A percentile compares a stretch with the other conserved stretches of the same genome.
phyloP scores from a whole-genome alignment of 2,329 filamentous ascomycete species.

The Dryadomyces sulphureus region DNA sequence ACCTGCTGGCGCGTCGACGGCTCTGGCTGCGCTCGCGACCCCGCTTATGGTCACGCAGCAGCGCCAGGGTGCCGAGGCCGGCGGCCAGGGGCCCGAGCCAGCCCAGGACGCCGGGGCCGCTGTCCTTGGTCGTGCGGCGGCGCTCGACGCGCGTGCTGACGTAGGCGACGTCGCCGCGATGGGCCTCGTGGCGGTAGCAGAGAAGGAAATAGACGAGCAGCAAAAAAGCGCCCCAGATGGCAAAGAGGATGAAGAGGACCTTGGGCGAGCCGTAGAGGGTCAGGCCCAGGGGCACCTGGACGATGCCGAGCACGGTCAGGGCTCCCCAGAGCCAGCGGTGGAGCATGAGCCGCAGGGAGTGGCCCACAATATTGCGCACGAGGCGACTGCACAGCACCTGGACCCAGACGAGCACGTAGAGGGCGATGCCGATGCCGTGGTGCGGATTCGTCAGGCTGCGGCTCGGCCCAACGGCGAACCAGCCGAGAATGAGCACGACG shows the following conservation, averaged over 20 bases:
- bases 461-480: slow-evolving; percentile 60
- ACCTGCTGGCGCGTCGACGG: neutral
- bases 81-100: slow-evolving; percentile 40
- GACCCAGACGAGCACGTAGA: slow-evolving; percentile 58
- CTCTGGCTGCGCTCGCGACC: slow-evolving; percentile 17
- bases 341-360: slow-evolving; percentile 43
- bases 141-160: slow-evolving; percentile 39
- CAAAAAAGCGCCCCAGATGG: slow-evolving; percentile 61
- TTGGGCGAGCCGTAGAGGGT: slow-evolving; percentile 86
- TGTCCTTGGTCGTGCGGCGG: too few relatives aligned
- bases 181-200: slow-evolving; percentile 49
- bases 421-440: slow-evolving; percentile 67
- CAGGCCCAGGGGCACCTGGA: slow-evolving; percentile 77
- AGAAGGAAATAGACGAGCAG: slow-evolving; percentile 67
- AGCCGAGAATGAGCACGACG: slow-evolving; percentile 60
- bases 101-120: slow-evolving; percentile 17
- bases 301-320: slow-evolving; percentile 67
- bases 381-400: slow-evolving; percentile 57
- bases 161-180: slow-evolving; percentile 27
- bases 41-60: slow-evolving; percentile 30
- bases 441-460: slow-evolving; percentile 68
- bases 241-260: slow-evolving; percentile 71
- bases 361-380: slow-evolving; percentile 36
- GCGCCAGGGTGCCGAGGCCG: slow-evolving; percentile 32
- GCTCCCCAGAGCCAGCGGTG: slow-evolving; percentile 80